These are phyloP conservation scores for Paecilomyces fulvus DNA, from an alignment of 2,329 filamentous ascomycete species.

Conservation along the genomic window DNA sequence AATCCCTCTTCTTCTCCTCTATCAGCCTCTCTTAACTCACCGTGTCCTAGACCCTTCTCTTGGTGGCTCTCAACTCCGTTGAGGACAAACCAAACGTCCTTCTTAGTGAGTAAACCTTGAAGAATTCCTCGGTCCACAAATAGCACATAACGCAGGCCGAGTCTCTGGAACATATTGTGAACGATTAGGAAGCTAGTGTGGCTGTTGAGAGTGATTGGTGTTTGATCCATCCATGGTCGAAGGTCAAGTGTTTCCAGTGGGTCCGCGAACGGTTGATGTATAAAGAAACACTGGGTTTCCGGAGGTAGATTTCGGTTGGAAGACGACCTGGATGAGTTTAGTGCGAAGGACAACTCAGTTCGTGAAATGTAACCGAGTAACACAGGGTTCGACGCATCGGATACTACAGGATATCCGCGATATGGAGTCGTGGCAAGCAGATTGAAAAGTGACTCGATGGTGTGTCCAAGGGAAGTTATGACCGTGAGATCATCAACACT, in stretches of 20 bases:
- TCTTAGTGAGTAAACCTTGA: conserved; percentile 86
- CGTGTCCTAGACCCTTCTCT: conserved; percentile 21
- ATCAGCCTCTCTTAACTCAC: conserved; percentile 16
- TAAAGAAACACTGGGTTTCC: conserved; percentile 75
- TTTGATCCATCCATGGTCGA: conserved; percentile 97
- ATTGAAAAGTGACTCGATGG: conserved; percentile 63
- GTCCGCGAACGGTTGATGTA: conserved; percentile 72
- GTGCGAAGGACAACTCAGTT: conserved; percentile 76
- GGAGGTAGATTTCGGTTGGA: conserved; percentile 45
- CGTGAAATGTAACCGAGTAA: conserved; percentile 91
- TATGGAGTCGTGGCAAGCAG: conserved; percentile 68
- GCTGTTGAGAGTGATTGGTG: conserved; percentile 79
- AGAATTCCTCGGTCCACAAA: conserved; percentile 76
- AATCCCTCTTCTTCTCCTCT: conserved; percentile 29
- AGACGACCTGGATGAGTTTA: conserved; percentile 52
- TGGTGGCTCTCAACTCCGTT: conserved; percentile 59
- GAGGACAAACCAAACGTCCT: conserved; percentile 91
- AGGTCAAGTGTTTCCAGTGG: conserved; percentile 73
- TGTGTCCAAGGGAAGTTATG: conserved; percentile 80
- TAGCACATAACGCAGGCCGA: conserved; percentile 82
- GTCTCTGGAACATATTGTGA: conserved; percentile 86
- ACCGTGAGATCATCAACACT: conserved; percentile 82
- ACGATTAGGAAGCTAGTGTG: conserved; percentile 73
- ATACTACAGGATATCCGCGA: conserved; percentile 87
- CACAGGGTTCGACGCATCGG: conserved; percentile 65